Conservation (phyloP, 148 eudicot genomes). For the Amaranthus hypochondriacus region DNA sequence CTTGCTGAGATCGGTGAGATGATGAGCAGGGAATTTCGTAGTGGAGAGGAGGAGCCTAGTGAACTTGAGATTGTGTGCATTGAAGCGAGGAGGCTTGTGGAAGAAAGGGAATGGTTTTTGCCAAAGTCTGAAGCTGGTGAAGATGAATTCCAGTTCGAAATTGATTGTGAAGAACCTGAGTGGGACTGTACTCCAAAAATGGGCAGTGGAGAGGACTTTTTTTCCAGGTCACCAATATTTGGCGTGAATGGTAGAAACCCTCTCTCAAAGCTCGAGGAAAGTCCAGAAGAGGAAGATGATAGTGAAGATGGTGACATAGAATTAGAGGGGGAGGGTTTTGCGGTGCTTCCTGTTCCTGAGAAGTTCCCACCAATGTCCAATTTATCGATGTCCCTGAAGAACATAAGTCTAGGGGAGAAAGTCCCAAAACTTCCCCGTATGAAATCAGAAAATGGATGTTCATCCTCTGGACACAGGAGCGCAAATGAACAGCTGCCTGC, state of each 20-base stretch:
- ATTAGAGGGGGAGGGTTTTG: conserved; percentile 20
- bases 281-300: conserved; percentile 62
- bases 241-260: conserved; percentile 46
- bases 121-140: conserved; percentile 37
- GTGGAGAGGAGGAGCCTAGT: conserved; percentile 97
- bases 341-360: conserved; percentile 9
- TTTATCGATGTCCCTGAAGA: conserved; percentile 62
- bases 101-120: conserved; percentile 49
- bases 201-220: conserved; percentile 27
- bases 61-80: conserved; percentile 85
- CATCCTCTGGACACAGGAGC: conserved; percentile 77
- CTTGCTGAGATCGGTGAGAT: conserved; percentile 98
- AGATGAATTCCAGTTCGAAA: conserved; percentile 51
- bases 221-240: conserved; percentile 32
- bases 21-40: conserved; percentile 90
- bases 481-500: conserved; percentile 83
- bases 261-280: conserved; percentile 65
- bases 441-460: conserved; percentile 40
- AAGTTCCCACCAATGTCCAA: conserved; percentile 37
- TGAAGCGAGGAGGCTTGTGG: conserved; percentile 65
- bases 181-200: conserved; percentile 34
- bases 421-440: conserved; percentile 33
- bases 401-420: conserved; percentile 52
- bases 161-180: conserved; percentile 67
- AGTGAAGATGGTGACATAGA: conserved; percentile 40